Evolutionary conservation across 371 early-diverging fungal genomes (phyloP), one percentile per base, ranked within the genome.

Genomic region (Coemansia sp.): DNA sequence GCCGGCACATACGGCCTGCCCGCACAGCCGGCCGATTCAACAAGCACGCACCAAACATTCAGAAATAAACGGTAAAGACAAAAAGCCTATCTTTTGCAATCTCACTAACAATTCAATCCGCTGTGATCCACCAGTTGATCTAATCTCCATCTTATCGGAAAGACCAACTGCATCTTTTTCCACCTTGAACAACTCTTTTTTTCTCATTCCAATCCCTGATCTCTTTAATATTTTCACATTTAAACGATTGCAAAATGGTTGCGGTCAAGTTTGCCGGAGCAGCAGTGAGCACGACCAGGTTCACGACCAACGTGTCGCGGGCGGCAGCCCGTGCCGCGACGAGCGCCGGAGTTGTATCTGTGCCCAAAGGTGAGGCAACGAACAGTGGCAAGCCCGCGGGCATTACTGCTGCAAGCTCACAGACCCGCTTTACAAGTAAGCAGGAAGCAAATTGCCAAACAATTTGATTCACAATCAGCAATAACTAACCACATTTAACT

Each of bases 251-350:
- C 44, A 14, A 39, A 77, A 65, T 72, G 65, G 50, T 72, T 30
- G 50, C 66, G 30, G 65, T 69, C 57, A 77, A 72, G 69, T 7
- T 72, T 59, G 65, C 73, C 20, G 73, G 68, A 6, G 62, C 68
- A 16, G 64, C 78, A 25, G 58, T 48, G 66, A 73, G 65, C 74
- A 73, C 64, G 20, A 77, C 78, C 18, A 65, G 78, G 57, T 77
- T 77, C 69, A 77, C 73, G 44, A 72, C 72, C 47, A 68, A 64
- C 48, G 59, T 72, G 68, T 52, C 69, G 37, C 73, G 69, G 33
- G 30, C 69, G 40, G 64, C 78, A 6, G 78, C 62, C 40, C 73
- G 69, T 25, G 73, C 78, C 11, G 54, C 25, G 50, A 51, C 25
- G 21, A 59, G 62, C 33, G 68, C 73, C 3, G 73, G 65, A 11